Conservation (phyloP, 495 filamentous ascomycete species). For the Pyrenula aspistea region DNA sequence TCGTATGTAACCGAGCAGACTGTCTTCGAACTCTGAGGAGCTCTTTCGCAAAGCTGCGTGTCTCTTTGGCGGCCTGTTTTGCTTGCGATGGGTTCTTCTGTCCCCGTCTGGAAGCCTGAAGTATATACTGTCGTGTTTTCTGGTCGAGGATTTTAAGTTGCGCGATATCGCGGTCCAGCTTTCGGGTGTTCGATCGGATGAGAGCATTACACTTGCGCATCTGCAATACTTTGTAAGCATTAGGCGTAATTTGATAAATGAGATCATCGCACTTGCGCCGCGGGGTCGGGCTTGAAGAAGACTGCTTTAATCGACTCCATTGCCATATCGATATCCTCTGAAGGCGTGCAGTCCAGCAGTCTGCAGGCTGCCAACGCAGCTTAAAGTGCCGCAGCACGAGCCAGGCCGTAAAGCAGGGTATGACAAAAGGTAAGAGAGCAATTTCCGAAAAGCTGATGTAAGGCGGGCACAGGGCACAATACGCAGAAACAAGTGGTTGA, state of each 20-base stretch:
- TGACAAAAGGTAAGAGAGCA: not conserved
- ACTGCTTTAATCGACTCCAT: conserved; percentile 85
- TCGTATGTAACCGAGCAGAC: conserved; percentile 59
- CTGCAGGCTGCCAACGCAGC: not conserved
- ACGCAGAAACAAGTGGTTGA: not conserved
- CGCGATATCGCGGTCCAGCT: conserved; percentile 85
- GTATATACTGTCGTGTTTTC: conserved; percentile 78
- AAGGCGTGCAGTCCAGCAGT: not conserved
- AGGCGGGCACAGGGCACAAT: not conserved
- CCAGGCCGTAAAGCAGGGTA: not conserved
- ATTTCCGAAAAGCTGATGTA: not conserved
- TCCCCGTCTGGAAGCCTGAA: conserved; percentile 65
- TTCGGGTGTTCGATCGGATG: conserved; percentile 81
- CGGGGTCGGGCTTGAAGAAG: conserved; percentile 87
- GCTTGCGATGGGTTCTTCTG: conserved; percentile 63
- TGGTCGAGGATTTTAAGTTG: conserved; percentile 60
- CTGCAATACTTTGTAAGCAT: conserved; percentile 28
- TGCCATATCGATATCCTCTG: conserved; percentile 5
- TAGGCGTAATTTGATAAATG: not conserved
- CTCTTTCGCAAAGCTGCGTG: conserved; percentile 78
- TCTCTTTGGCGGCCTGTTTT: conserved; percentile 63
- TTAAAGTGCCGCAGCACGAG: not conserved
- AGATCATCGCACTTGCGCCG: conserved; percentile 56
- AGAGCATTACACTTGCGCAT: conserved; percentile 92
- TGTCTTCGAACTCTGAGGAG: conserved; percentile 74